A percentile compares a stretch with the other conserved stretches of the same genome.
These are phyloP conservation scores for Candida arabinofermentans DNA, from an alignment of 805 yeast species.

Conservation along the genomic window DNA sequence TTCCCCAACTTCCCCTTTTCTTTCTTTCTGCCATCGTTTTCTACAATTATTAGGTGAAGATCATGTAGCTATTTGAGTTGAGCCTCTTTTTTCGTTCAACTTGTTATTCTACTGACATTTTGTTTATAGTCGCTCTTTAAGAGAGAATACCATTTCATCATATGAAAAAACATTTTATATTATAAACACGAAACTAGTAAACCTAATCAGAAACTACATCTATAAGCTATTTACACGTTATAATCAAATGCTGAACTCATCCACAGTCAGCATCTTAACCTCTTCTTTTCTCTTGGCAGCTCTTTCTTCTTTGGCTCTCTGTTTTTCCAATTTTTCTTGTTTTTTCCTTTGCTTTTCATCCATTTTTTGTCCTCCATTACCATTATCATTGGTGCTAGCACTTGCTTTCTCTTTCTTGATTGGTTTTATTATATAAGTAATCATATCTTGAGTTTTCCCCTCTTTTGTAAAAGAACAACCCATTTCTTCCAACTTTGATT, in stretches of 20 bases:
- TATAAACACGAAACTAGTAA: too few species aligned
- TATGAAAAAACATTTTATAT: too few species aligned
- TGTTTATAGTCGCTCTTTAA: background rate
- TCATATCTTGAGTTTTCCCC: conserved; percentile 16
- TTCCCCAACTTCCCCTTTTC: too few species aligned
- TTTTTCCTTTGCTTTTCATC: conserved; percentile 32
- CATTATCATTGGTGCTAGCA: background rate
- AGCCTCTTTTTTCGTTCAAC: too few species aligned
- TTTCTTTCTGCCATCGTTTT: too few species aligned
- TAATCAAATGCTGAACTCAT: conserved; percentile 3
- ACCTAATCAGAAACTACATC: too few species aligned
- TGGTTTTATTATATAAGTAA: conserved; percentile 16
- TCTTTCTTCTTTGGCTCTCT: conserved; percentile 17
- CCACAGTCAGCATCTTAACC: conserved; percentile 11
- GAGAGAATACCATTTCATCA: background rate
- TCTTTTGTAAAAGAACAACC: conserved; percentile 28
- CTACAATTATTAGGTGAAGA: too few species aligned
- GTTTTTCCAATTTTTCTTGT: conserved; percentile 32
- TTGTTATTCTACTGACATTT: too few species aligned
- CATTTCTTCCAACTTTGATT: background rate
- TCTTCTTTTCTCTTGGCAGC: conserved; percentile 5
- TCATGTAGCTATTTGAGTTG: too few species aligned
- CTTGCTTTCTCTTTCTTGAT: conserved; percentile 4
- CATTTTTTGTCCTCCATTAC: conserved; percentile 7
- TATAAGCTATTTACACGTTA: conserved; percentile 5